Evolutionary conservation across 176 grass and related monocot species (phyloP).

Genomic region (Phoenix roebelenii): DNA sequence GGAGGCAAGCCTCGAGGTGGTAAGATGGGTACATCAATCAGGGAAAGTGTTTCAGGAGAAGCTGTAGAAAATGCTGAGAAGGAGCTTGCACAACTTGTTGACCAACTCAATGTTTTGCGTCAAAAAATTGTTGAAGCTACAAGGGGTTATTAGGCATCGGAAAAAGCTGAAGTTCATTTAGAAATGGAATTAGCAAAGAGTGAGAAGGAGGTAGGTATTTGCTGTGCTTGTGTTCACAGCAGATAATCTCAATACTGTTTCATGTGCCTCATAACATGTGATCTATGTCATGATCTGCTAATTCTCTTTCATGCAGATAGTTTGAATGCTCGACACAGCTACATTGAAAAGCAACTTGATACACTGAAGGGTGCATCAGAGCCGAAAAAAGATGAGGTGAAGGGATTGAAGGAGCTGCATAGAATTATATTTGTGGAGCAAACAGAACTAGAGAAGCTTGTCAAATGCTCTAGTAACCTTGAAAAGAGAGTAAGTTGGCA

Average conservation of each 20-base stretch:
- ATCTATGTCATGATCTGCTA: neutral
- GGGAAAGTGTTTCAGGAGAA: slow-evolving; percentile 57
- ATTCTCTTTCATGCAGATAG: slow-evolving; percentile 41
- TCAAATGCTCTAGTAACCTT: slow-evolving; percentile 75
- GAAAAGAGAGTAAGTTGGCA: slow-evolving; percentile 58
- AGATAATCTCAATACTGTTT: no score
- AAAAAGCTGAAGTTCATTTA: slow-evolving; percentile 48
- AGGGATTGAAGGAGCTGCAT: slow-evolving; percentile 59
- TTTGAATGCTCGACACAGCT: slow-evolving; percentile 57
- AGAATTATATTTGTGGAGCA: slow-evolving; percentile 46
- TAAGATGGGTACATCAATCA: slow-evolving; percentile 76
- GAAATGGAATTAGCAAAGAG: slow-evolving; percentile 82
- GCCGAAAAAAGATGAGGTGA: slow-evolving; percentile 60
- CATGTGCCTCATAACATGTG: slow-evolving; percentile 1
- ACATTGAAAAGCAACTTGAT: slow-evolving; percentile 65
- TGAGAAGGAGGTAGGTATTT: slow-evolving; percentile 53
- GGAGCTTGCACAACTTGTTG: slow-evolving; percentile 52
- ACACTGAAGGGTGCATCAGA: slow-evolving; percentile 62
- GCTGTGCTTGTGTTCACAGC: no score
- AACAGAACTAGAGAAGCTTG: slow-evolving; percentile 56
- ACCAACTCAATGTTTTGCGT: slow-evolving; percentile 45
- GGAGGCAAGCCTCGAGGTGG: slow-evolving; percentile 58
- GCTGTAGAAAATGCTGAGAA: slow-evolving; percentile 49
- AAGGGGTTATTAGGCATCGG: slow-evolving; percentile 36
- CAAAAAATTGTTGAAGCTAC: slow-evolving; percentile 55